These are phyloP conservation scores for Russula compacta DNA, from an alignment of 768 basidiomycete genomes.

Conservation along the genomic window DNA sequence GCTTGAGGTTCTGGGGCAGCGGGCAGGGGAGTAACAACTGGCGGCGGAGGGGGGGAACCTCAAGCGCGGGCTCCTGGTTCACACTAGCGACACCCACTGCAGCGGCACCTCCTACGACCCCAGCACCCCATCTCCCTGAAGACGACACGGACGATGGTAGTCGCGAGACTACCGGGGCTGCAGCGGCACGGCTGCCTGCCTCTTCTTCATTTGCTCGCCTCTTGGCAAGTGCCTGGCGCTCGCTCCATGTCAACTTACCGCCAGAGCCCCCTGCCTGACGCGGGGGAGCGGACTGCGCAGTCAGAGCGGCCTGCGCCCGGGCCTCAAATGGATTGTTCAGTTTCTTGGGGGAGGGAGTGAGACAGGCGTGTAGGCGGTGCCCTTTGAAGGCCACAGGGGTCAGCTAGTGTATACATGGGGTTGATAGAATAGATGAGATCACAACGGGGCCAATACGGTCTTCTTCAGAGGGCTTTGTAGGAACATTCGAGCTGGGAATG, in stretches of 20 bases:
- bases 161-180: constrained; percentile 15
- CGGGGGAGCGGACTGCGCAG: constrained; percentile 25
- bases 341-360: constrained; percentile 78
- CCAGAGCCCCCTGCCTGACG: constrained; percentile 28
- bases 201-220: constrained; percentile 77
- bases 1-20: constrained; percentile 27
- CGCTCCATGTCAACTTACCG: constrained; percentile 90
- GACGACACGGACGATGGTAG: constrained; percentile 8
- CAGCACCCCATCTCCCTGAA: constrained; percentile 24
- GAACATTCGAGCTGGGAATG: constrained; percentile 37
- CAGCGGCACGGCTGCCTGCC: constrained; percentile 41
- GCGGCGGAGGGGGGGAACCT: constrained; percentile 18
- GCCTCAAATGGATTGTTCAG: constrained; percentile 73
- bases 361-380: constrained; percentile 86
- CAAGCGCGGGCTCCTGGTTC: constrained; percentile 3
- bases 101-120: constrained; percentile 26
- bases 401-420: neutral
- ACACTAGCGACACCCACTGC: neutral
- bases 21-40: constrained; percentile 16
- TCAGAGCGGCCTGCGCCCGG: constrained; percentile 18
- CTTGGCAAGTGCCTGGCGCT: constrained; percentile 87
- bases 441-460: constrained; percentile 74
- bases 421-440: neutral
- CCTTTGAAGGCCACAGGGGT: constrained; percentile 26
- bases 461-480: constrained; percentile 65